Conservation (phyloP, 495 filamentous ascomycete species). For the Penicillium maclennaniae region DNA sequence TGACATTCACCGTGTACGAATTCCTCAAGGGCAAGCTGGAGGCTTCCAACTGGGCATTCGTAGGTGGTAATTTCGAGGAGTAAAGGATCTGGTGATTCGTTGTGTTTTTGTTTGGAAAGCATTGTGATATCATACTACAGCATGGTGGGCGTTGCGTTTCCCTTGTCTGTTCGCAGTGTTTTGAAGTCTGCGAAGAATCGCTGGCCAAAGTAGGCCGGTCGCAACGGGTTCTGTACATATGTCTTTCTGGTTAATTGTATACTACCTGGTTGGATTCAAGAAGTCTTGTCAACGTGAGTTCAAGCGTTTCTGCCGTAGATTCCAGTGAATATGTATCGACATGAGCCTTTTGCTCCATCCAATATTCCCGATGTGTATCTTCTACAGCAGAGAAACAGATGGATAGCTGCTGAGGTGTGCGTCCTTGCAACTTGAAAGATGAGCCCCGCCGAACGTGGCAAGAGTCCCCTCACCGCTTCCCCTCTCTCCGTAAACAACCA, state of each 20-base stretch:
- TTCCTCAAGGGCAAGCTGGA: conserved; percentile 82
- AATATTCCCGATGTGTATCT: too few species aligned
- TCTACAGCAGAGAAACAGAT: not conserved
- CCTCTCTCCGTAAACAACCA: conserved; percentile 24
- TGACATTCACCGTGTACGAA: conserved; percentile 98
- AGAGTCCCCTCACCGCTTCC: conserved; percentile 22
- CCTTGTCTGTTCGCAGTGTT: conserved; percentile 5
- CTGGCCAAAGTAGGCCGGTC: conserved; percentile 14
- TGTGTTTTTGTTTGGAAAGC: conserved; percentile 18
- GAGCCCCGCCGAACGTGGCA: not conserved
- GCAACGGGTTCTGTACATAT: conserved; percentile 22
- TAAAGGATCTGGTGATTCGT: conserved; percentile 35
- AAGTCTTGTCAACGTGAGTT: not conserved
- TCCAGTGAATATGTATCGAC: not conserved
- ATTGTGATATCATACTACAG: conserved; percentile 28
- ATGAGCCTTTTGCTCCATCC: too few species aligned
- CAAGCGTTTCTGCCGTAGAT: too few species aligned
- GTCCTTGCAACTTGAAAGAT: not conserved
- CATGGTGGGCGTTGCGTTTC: conserved; percentile 30
- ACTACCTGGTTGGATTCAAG: conserved; percentile 17
- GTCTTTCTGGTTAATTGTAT: conserved; percentile 24
- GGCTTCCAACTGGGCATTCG: conserved; percentile 58
- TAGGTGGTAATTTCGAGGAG: conserved; percentile 70
- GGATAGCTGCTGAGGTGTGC: not conserved
- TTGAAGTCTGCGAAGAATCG: not conserved